phyloP scores from a whole-genome alignment of 345 rosid genomes.

The Boechera retrofracta region DNA sequence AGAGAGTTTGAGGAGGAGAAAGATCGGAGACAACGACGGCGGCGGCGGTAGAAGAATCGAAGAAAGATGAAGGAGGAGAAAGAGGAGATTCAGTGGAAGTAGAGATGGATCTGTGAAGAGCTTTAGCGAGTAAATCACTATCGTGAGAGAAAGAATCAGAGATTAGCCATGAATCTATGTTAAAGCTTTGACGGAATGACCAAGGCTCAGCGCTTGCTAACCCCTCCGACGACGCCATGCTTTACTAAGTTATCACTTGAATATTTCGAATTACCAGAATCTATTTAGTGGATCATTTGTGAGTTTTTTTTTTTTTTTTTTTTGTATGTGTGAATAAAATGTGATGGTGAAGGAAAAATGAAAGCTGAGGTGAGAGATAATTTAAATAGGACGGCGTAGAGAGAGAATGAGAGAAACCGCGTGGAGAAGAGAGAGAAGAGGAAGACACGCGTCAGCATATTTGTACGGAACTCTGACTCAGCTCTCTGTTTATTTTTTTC shows the following conservation, averaged over 20 bases:
- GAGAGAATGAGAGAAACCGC: constrained; percentile 39
- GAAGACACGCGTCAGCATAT: constrained; percentile 45
- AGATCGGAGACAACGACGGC: constrained; percentile 38
- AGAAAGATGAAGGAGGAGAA: constrained; percentile 33
- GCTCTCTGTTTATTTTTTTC: neutral
- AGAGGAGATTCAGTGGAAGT: constrained; percentile 19
- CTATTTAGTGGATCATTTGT: neutral
- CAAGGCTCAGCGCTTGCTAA: constrained; percentile 45
- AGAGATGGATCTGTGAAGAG: constrained; percentile 61
- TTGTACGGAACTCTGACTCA: constrained; percentile 52
- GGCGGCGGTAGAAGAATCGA: constrained; percentile 35
- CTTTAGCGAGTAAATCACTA: constrained; percentile 42
- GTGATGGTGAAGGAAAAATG: constrained; percentile 7
- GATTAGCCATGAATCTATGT: constrained; percentile 43
- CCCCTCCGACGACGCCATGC: constrained; percentile 40
- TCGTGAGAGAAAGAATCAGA: constrained; percentile 46
- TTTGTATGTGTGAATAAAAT: neutral
- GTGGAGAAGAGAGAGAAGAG: constrained; percentile 39
- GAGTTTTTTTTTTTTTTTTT: neutral
- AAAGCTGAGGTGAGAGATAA: neutral
- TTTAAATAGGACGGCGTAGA: constrained; percentile 43
- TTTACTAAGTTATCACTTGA: neutral
- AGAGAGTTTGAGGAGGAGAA: constrained; percentile 51
- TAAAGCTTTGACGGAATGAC: constrained; percentile 35
- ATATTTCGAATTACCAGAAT: neutral